Base-by-base conservation (phyloP, 2,329 filamentous ascomycete genomes). In the Ceratocystis cubensis region DNA sequence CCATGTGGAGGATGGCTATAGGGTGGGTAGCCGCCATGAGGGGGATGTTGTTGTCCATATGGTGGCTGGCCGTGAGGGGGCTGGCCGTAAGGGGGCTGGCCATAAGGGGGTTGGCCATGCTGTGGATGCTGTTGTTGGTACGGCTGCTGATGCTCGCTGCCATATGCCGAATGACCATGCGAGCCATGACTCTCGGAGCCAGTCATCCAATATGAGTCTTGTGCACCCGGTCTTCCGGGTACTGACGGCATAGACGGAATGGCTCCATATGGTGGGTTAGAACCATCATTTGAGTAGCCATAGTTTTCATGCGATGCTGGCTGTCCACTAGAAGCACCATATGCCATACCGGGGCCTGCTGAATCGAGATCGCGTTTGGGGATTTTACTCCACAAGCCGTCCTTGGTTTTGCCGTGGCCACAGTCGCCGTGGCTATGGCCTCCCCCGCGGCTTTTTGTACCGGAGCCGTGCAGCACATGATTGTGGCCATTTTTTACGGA, bases 401-500 rank as follows among this genome's bases (percentile, higher is more conserved):
- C 83, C 0, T 80, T 76, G 1, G 83, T 82, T 71, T 83, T 84
- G 28, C 84, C 83, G 70, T 84, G 81, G 10, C 82, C 81, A 4
- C 75, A 74, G 66, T 78, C 76, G 10, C 75, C 78, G 56, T 80
- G 78, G 20, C 79, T 78, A 10, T 73, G 73, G 17, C 72, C 70
- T n/a, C 79, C 78, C 6, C 73, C 73, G n/a, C 72, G 70, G 46
- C 71, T 74, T 45, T 74, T 70, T 20, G 69, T 71, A 25, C 71
- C 70, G 10, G 74, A 70, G 46, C 76, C 74, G 50, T 74, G 75
- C 17, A 82, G 75, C 22, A 83, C 77, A 74, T 96, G 91, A 74
- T 97, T 99, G 74, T 86, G 87, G 57, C 93, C 91, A 7, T 81
- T 80, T 72, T 85, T 88, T 68, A 99, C 94, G 5, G 89, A 91